These are phyloP conservation scores for Brettanomyces bruxellensis DNA, from an alignment of 805 yeast species.

Conservation along the genomic window DNA sequence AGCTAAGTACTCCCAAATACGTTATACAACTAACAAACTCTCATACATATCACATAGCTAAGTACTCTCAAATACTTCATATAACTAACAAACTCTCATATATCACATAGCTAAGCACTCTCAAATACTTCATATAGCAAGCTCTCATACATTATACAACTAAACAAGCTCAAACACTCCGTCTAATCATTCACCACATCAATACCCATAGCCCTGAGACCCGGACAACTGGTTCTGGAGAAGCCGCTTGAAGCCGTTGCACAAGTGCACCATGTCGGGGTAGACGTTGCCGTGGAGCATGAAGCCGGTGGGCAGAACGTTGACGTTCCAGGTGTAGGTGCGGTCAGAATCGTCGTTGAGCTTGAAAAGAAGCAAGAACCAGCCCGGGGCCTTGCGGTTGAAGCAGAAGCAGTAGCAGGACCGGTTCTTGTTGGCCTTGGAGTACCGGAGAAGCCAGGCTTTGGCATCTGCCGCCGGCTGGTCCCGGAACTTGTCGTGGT, in stretches of 20 bases:
- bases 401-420: conserved; percentile 86
- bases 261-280: conserved; percentile 79
- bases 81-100: too few relatives aligned
- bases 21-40: too few relatives aligned
- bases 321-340: conserved; percentile 81
- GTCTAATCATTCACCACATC: too few relatives aligned
- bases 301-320: conserved; percentile 82
- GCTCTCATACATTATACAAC: too few relatives aligned
- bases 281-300: conserved; percentile 71
- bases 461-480: conserved; percentile 76
- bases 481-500: conserved; percentile 79
- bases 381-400: conserved; percentile 90
- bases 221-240: conserved; percentile 21
- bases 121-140: too few relatives aligned
- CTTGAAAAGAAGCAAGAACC: conserved; percentile 82
- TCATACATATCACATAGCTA: too few relatives aligned
- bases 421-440: conserved; percentile 83
- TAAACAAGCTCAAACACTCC: too few relatives aligned
- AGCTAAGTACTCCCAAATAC: too few relatives aligned
- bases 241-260: conserved; percentile 85
- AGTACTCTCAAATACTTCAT: too few relatives aligned
- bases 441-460: conserved; percentile 80
- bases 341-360: conserved; percentile 55
- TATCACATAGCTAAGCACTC: too few relatives aligned
- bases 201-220: neutral